Evolutionary conservation across 805 yeast species (phyloP).

Genomic region (Saturnispora dispora): DNA sequence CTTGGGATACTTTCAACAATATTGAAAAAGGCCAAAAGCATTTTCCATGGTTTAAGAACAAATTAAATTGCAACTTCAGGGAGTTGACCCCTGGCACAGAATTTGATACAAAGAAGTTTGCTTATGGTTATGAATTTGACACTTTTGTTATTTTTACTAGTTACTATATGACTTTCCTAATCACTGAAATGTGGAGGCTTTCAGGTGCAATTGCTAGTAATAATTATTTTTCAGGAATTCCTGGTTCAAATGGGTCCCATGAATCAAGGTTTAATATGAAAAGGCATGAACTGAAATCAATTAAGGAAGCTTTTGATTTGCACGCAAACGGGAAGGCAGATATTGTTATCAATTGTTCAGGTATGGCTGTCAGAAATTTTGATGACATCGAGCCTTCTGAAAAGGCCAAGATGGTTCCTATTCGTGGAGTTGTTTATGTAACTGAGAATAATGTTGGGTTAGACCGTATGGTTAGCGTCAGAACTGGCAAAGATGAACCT

Average conservation of each 20-base stretch:
- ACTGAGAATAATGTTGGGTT: constrained; percentile 81
- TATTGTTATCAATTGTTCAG: constrained; percentile 54
- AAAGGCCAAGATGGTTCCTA: constrained; percentile 34
- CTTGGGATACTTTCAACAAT: constrained; percentile 14
- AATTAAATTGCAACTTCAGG: constrained; percentile 32
- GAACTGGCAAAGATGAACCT: constrained; percentile 38
- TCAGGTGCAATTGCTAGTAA: constrained; percentile 11
- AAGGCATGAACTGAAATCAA: constrained; percentile 32
- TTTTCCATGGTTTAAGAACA: constrained; percentile 42
- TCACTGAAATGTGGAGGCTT: constrained; percentile 24
- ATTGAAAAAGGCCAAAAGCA: constrained; percentile 13
- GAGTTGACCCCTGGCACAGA: constrained; percentile 27
- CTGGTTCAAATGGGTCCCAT: constrained; percentile 6
- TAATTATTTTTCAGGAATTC: constrained; percentile 6
- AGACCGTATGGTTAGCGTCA: constrained; percentile 92
- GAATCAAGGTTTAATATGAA: constrained; percentile 40
- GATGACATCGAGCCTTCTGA: constrained; percentile 49
- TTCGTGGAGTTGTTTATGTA: constrained; percentile 42
- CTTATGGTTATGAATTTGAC: constrained; percentile 38
- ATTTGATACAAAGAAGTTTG: constrained; percentile 26
- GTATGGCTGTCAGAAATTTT: constrained; percentile 80
- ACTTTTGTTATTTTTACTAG: constrained; percentile 25
- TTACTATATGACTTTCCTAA: constrained; percentile 23
- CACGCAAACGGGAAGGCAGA: constrained; percentile 38
- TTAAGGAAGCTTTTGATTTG: constrained; percentile 40